phyloP scores from a whole-genome alignment of 176 grass and related monocot genomes.

The Ensete glaucum region DNA sequence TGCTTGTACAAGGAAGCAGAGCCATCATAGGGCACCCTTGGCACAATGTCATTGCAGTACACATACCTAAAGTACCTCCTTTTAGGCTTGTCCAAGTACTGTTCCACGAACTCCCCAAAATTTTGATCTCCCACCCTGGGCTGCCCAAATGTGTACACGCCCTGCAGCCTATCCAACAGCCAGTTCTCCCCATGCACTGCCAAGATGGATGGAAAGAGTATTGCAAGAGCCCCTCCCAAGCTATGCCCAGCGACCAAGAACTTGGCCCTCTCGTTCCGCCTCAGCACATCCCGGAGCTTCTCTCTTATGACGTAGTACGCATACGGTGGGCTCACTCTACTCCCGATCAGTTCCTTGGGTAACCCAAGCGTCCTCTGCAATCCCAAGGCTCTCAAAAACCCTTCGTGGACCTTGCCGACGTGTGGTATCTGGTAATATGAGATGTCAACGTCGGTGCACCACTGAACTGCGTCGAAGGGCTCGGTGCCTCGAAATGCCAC shows the following conservation, averaged over 20 bases:
- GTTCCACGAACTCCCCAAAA: slow-evolving; percentile 37
- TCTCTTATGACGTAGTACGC: slow-evolving; percentile 72
- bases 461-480: slow-evolving; percentile 57
- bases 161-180: slow-evolving; percentile 33
- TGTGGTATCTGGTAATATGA: slow-evolving; percentile 48
- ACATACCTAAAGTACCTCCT: slow-evolving; percentile 58
- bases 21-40: slow-evolving; percentile 62
- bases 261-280: slow-evolving; percentile 11
- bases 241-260: slow-evolving; percentile 72
- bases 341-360: slow-evolving; percentile 15
- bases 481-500: slow-evolving; percentile 68
- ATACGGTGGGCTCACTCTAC: slow-evolving; percentile 1
- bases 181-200: slow-evolving; percentile 34
- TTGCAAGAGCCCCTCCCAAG: slow-evolving; percentile 68
- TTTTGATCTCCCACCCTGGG: slow-evolving; percentile 46
- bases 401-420: slow-evolving; percentile 43
- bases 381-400: slow-evolving; percentile 72
- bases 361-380: slow-evolving; percentile 35
- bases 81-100: slow-evolving; percentile 22
- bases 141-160: slow-evolving; percentile 83
- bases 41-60: slow-evolving; percentile 73
- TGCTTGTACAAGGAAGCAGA: slow-evolving; percentile 52
- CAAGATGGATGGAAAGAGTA: slow-evolving; percentile 56
- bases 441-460: slow-evolving; percentile 71
- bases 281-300: slow-evolving; percentile 30